Evolutionary conservation across 345 rosid genomes (phyloP), one percentile per base, ranked within the genome.

Genomic region (Eucalyptus shirleyi): DNA sequence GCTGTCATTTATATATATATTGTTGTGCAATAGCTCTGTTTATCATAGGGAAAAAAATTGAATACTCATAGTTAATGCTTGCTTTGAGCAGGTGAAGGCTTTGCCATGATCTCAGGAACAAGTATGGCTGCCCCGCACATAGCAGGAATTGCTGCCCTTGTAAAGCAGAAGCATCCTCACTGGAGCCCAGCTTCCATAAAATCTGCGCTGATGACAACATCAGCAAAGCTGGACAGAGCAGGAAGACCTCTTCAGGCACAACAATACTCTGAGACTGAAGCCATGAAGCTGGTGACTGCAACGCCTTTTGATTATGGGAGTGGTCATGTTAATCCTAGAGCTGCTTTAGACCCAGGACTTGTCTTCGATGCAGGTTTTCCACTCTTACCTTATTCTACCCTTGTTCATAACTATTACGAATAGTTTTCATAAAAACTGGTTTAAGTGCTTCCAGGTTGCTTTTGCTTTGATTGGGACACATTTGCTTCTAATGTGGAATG

Each of bases 111-210:
- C 53, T 98, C 99, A 44, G 99, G 99, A 87, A 98, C 99, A 86
- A 98, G 99, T 93, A 98, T 98, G 99, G 99, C 99, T 72, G 99
- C 99, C 55, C 99, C 99, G 6, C 99, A 98, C 91, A 98, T 98
- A 88, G 98, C 99, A 4, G 99, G 99, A 83, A 98, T 98, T 90
- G 99, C 99, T 91, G 99, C 99, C 88, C 98, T 98, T 80, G 93
- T 98, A 89, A 98, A 98, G 95, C 99, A 97, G 95, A 96, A 95
- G 92, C 97, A 97, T 91, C 99, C 98, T 90, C 93, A 89, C 87
- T 98, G 99, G 99, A 97, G 99, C 90, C 99, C 99, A 87, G 98
- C 99, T 72, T 98, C 99, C 49, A 96, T 98, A 87, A 98, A 98
- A 91, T 98, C 99, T 85, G 97, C 99, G 87, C 91, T 98, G 93